A percentile compares a stretch with the other conserved stretches of the same genome.
These are phyloP conservation scores for Corchorus capsularis DNA, from an alignment of 345 rosid species.

Conservation along the genomic window DNA sequence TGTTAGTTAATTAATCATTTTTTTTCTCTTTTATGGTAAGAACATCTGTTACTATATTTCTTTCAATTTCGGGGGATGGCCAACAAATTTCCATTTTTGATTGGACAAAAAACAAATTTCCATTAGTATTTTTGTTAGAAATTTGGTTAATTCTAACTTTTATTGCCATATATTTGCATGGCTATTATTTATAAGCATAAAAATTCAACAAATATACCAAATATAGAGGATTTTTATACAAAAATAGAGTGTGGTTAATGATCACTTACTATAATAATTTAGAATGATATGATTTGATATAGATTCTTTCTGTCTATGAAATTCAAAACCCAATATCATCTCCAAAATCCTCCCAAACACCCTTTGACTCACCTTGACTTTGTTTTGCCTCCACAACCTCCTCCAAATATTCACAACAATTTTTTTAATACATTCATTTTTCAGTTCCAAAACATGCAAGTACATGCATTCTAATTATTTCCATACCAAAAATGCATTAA, in stretches of 20 bases:
- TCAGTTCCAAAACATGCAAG: conserved; percentile 6
- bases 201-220: not conserved
- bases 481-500: not conserved
- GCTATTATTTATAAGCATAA: not conserved
- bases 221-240: too few relatives aligned
- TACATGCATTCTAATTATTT: conserved; percentile 6
- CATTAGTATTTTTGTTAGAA: too few relatives aligned
- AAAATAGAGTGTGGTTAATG: not conserved
- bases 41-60: too few relatives aligned
- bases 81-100: too few relatives aligned
- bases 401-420: not conserved
- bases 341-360: not conserved
- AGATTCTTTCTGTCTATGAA: conserved; percentile 26
- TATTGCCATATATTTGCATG: too few relatives aligned
- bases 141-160: too few relatives aligned
- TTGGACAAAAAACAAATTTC: too few relatives aligned
- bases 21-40: too few relatives aligned
- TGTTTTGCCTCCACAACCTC: conserved; percentile 12
- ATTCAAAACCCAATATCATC: conserved; percentile 23
- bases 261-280: too few relatives aligned
- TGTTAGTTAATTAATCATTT: too few relatives aligned
- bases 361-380: not conserved
- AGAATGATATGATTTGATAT: conserved; percentile 21
- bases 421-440: not conserved
- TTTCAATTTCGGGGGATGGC: too few relatives aligned